Percentiles rank a stretch among this genome's conserved stretches.
Evolutionary conservation across 805 yeast genomes (phyloP).

Genomic region (Diddensiella caesifluorescens): DNA sequence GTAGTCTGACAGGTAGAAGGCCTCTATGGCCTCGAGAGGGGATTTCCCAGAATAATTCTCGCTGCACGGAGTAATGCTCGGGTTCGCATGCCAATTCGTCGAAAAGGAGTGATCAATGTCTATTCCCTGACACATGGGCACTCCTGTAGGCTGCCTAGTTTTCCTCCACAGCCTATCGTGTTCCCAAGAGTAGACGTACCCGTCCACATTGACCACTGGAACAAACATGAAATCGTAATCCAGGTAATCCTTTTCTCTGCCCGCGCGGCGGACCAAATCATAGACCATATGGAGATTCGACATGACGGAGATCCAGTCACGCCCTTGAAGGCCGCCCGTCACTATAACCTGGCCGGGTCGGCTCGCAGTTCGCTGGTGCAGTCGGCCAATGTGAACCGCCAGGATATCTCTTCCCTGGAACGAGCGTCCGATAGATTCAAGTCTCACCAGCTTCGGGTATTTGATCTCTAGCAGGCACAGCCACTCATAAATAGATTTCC

Average conservation of each 20-base stretch:
- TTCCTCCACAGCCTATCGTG: slow-evolving; percentile 82
- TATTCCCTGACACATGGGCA: slow-evolving; percentile 68
- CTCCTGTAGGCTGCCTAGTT: slow-evolving; percentile 69
- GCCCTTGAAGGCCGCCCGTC: slow-evolving; percentile 81
- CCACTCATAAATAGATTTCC: slow-evolving; percentile 70
- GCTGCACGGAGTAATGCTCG: slow-evolving; percentile 60
- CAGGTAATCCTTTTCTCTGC: slow-evolving; percentile 35
- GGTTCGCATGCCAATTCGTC: slow-evolving; percentile 60
- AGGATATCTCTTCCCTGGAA: slow-evolving; percentile 67
- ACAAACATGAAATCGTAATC: slow-evolving; percentile 65
- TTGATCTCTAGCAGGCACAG: slow-evolving; percentile 53
- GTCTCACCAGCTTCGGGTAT: slow-evolving; percentile 50
- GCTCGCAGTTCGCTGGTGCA: slow-evolving; percentile 18
- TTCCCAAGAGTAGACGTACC: slow-evolving; percentile 79
- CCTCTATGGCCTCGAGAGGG: slow-evolving; percentile 56
- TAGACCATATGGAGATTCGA: slow-evolving; percentile 55
- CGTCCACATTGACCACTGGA: slow-evolving; percentile 89
- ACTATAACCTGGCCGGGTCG: slow-evolving; percentile 51
- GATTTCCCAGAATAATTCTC: slow-evolving; percentile 76
- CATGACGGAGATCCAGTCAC: slow-evolving; percentile 83
- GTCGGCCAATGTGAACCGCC: slow-evolving; percentile 53
- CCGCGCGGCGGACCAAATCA: slow-evolving; percentile 35
- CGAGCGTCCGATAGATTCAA: slow-evolving; percentile 70
- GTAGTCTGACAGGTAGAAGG: slow-evolving; percentile 21
- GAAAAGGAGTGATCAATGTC: slow-evolving; percentile 80